Evolutionary conservation across 2,329 filamentous ascomycete species (phyloP).

Genomic region (Botrytis fabae): DNA sequence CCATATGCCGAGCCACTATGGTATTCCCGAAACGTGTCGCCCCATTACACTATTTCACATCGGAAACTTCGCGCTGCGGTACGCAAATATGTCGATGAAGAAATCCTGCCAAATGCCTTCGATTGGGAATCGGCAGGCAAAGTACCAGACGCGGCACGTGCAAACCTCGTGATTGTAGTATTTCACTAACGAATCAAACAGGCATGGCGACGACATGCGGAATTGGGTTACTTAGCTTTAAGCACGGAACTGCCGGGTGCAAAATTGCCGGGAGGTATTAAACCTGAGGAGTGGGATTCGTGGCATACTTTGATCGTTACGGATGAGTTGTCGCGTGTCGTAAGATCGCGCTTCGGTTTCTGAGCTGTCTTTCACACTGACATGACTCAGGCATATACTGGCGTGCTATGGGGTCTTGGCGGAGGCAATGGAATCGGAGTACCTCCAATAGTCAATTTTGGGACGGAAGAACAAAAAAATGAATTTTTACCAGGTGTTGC

Average conservation of each 20-base stretch:
- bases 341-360: constrained; percentile 24
- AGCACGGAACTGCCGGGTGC: constrained; percentile 44
- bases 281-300: constrained; percentile 52
- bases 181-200: constrained; percentile 20
- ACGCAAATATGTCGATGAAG: constrained; percentile 58
- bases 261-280: constrained; percentile 48
- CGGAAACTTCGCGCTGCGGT: constrained; percentile 56
- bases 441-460: constrained; percentile 63
- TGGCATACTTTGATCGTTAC: constrained; percentile 57
- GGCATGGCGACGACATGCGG: constrained; percentile 37
- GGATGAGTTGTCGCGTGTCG: constrained; percentile 56
- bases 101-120: constrained; percentile 58
- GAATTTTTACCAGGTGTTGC: constrained; percentile 61
- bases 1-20: constrained; percentile 41
- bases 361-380: background rate
- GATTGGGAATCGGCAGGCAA: constrained; percentile 63
- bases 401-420: constrained; percentile 57
- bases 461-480: constrained; percentile 58
- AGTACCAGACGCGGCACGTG: constrained; percentile 48
- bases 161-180: constrained; percentile 22
- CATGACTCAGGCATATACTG: constrained; percentile 48
- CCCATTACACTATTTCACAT: constrained; percentile 66
- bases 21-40: constrained; percentile 42
- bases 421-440: constrained; percentile 63
- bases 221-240: constrained; percentile 41